These are phyloP conservation scores for Mrakia blollopis DNA, from an alignment of 768 basidiomycete genomes.

Conservation along the genomic window DNA sequence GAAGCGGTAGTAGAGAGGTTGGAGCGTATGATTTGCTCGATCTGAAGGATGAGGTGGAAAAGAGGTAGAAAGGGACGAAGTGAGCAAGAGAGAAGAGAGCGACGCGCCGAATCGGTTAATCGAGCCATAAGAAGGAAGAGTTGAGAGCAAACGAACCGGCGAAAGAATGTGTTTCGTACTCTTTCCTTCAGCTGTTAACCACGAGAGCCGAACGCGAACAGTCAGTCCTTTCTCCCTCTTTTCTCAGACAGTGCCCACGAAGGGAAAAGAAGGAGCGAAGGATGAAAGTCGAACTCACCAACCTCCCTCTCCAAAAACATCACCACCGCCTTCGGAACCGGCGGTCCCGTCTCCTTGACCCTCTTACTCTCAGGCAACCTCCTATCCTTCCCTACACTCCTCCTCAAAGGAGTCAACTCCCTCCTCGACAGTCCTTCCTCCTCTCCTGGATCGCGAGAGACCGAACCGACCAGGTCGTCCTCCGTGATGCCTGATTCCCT, in stretches of 20 bases:
- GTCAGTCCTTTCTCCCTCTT: too few species aligned
- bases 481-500: neutral
- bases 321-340: neutral
- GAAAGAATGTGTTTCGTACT: neutral
- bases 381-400: neutral
- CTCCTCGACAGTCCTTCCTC: neutral
- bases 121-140: too few species aligned
- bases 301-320: neutral
- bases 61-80: neutral
- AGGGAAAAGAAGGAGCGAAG: too few species aligned
- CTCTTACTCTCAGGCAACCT: neutral
- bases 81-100: neutral
- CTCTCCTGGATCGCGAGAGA: neutral
- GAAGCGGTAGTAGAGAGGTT: too few species aligned
- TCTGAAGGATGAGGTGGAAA: neutral
- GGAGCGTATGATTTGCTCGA: neutral
- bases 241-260: too few species aligned
- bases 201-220: neutral
- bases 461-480: neutral
- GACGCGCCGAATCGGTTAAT: neutral
- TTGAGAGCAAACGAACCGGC: neutral
- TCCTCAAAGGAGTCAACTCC: neutral
- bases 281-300: neutral
- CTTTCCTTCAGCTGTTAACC: neutral
- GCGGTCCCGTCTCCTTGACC: neutral